Base-by-base conservation (phyloP, 2,329 filamentous ascomycete species). In the Coniochaeta hoffmannii region DNA sequence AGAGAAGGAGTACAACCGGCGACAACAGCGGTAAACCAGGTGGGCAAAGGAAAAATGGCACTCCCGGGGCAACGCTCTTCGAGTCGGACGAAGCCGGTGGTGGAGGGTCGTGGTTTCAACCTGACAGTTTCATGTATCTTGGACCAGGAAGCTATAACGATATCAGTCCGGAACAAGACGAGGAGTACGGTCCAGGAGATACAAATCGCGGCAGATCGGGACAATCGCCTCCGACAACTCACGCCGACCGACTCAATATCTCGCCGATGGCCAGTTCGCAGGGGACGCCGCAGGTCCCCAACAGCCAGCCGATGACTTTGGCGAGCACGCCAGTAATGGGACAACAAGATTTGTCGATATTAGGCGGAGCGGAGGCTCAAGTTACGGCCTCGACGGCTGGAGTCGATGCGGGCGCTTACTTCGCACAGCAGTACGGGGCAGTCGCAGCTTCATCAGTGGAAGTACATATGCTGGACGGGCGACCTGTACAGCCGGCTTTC, bases 41-140 rank as follows among this genome's bases (percentile, higher is more conserved):
- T 4, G 57, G 61, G 50, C 60, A 57, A 26, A 60, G 61, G 35
- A 61, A 41, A 50, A 59, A 59, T 44, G 49, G 60, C 59, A 41
- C 53, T 30, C 57, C 52, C 22, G 56, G 28, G 22, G 53, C 57
- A 1, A 41, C 54, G 1, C 53, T 62, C 5, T 68, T 69, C 7
- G 63, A 65, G 22, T 64, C 67, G 19, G 65, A 68, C 1, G 70
- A 69, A 41, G 59, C 68, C 53, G 59, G 65, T 30, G 49, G 11
- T 28, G 49, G 49, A 17, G 61, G 68, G 41, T 70, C 61, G 1
- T 76, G 77, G 56, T 80, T 80, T 57, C 76, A 79, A 57, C 76
- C 77, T 3, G 78, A 79, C 58, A 75, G 70, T 58, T 78, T 81
- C 59, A 79, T 79, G 72, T 80, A 75, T 59, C 71, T 80, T 15